Evolutionary conservation across 2,329 filamentous ascomycete genomes (phyloP).

Genomic region (Hypomyces rosellus): DNA sequence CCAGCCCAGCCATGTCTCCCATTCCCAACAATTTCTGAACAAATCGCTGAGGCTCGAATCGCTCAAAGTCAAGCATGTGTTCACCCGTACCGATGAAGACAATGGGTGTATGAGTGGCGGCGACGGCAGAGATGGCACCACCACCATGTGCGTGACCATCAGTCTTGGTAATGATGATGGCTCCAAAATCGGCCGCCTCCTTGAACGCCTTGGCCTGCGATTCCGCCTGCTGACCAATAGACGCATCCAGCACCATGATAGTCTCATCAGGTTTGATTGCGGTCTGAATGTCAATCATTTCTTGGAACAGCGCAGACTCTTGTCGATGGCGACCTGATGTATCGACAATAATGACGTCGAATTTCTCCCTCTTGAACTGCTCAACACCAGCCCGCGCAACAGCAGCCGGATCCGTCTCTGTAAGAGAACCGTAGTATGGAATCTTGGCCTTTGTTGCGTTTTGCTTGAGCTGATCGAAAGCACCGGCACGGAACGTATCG

Average conservation of each 20-base stretch:
- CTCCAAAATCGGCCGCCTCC: constrained; percentile 91
- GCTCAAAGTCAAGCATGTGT: constrained; percentile 91
- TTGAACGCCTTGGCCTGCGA: constrained; percentile 95
- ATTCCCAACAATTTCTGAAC: constrained; percentile 91
- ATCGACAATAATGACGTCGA: constrained; percentile 98
- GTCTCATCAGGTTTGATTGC: constrained; percentile 92
- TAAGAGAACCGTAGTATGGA: constrained; percentile 94
- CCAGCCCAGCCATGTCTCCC: constrained; percentile 91
- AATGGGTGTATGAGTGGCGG: constrained; percentile 92
- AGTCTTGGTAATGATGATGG: constrained; percentile 98
- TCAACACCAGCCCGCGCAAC: constrained; percentile 95
- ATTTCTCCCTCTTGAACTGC: constrained; percentile 97
- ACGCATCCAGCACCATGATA: constrained; percentile 95
- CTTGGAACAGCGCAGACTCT: constrained; percentile 89
- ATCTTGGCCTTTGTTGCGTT: constrained; percentile 99
- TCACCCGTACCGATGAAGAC: constrained; percentile 98
- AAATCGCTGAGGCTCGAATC: constrained; percentile 88
- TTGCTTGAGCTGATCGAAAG: constrained; percentile 97
- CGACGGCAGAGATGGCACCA: constrained; percentile 95
- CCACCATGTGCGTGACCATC: constrained; percentile 93
- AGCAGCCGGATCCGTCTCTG: constrained; percentile 89
- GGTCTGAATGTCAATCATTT: constrained; percentile 94
- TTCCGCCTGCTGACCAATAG: constrained; percentile 93
- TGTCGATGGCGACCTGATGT: constrained; percentile 93
- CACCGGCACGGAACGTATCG: constrained; percentile 96